Percentiles rank a stretch among this genome's conserved stretches.
Conservation (phyloP, 192 early-diverging fungal genomes). For the Coemansia sp. region DNA sequence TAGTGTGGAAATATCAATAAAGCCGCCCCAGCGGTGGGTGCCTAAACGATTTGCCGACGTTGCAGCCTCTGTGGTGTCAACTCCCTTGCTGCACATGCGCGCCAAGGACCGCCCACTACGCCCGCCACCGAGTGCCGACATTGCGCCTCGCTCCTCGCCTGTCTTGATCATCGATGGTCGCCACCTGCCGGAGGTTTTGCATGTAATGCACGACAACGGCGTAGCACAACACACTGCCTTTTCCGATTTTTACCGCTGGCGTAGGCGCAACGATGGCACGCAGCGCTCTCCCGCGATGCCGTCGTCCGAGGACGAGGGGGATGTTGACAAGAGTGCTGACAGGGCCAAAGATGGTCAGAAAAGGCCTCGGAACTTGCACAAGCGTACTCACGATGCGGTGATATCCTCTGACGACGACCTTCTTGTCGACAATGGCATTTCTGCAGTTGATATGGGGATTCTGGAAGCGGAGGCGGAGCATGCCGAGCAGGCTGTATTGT, state of each 20-base stretch:
- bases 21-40: background rate
- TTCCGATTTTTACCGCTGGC: slow-evolving; percentile 11
- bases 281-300: background rate
- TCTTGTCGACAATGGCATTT: background rate
- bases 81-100: background rate
- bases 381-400: background rate
- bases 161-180: background rate
- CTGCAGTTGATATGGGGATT: background rate
- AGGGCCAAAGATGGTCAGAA: background rate
- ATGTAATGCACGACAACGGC: background rate
- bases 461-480: background rate
- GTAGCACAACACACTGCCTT: slow-evolving; percentile 6
- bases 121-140: background rate
- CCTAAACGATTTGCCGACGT: background rate
- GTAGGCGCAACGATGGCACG: slow-evolving; percentile 7
- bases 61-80: background rate
- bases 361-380: background rate
- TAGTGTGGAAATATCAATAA: background rate
- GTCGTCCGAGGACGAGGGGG: background rate
- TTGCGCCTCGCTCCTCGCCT: background rate
- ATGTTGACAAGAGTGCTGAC: background rate
- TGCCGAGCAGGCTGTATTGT: background rate
- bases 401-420: background rate
- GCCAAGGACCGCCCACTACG: background rate
- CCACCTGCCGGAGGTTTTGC: background rate